Evolutionary conservation across 1,284 basidiomycete species (phyloP), one percentile per base, ranked within the genome.

Genomic region (Irpex sp.): DNA sequence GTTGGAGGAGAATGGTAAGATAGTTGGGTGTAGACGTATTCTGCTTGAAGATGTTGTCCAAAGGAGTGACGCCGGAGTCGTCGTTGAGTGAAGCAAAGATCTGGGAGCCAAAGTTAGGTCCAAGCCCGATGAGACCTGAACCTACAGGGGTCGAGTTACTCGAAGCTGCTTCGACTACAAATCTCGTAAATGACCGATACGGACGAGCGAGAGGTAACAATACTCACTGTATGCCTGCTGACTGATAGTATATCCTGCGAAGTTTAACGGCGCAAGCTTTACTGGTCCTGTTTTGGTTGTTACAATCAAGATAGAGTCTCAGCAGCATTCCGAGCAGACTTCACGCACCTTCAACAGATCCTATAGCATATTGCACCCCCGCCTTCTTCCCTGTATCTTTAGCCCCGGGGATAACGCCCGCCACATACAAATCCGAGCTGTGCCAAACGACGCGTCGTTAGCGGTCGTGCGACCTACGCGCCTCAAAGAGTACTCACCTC

Each of bases 21-120:
- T 73, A 82, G 70, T 88, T 86, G 0, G 85, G 81, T 3, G 84
- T 79, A 21, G 81, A 77, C 4, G 74, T 75, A 68, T 89, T 81
- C 65, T 85, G 82, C 13, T 76, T 73, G 72, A 91, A 91, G 64
- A 91, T 86, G 17, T 81, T 80, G 74, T 90, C 85, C 15, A 89
- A 75, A 15, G 85, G 78, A 2, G 86, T 77, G 65, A 84, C 80
- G 7, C 80, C 79, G 6, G 64, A 37, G 6, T 68, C 58, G 19
- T 64, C 63, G 21, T 68, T 68, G 34, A 77, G 52, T 5, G 64
- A 57, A 1, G 65, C 56, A 56, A 69, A 70, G 13, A 79, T 59
- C 15, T 68, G 65, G 5, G 78, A 80, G 17, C 71, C 72, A 37
- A 67, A 65, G 61, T 74, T 75, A 6, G 79, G 79, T 4, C 79